Conservation (phyloP, 2,329 filamentous ascomycete species). For the Fusarium sp. region DNA sequence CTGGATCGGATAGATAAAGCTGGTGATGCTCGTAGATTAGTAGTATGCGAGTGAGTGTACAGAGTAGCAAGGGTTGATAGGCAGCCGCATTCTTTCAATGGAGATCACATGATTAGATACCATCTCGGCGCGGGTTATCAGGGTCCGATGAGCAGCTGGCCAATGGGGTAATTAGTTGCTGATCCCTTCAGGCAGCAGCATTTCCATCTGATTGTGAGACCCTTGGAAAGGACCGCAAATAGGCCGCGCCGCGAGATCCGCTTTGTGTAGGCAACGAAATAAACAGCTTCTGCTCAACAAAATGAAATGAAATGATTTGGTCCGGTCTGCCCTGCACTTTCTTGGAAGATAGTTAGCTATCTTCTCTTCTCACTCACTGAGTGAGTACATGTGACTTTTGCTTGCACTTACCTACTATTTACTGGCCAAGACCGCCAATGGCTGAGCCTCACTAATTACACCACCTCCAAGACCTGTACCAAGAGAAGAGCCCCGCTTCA, state of each 20-base stretch:
- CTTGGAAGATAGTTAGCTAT: neutral
- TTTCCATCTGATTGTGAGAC: conserved; percentile 31
- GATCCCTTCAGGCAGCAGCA: conserved; percentile 43
- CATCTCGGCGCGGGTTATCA: neutral
- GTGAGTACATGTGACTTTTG: conserved; percentile 6
- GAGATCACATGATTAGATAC: conserved; percentile 1
- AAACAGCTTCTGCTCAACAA: conserved; percentile 35
- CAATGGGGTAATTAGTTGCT: conserved; percentile 4
- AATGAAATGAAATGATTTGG: conserved; percentile 27
- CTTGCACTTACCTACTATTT: neutral
- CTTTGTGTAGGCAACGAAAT: conserved; percentile 45
- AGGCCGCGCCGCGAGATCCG: conserved; percentile 41
- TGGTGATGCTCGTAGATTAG: neutral
- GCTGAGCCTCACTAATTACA: conserved; percentile 28
- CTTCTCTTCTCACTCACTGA: neutral
- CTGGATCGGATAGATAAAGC: conserved; percentile 8
- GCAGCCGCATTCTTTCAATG: conserved; percentile 15
- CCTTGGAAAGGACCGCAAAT: conserved; percentile 39
- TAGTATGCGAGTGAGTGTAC: neutral
- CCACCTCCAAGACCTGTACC: neutral
- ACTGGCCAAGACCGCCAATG: conserved; percentile 9
- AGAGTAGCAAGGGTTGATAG: conserved; percentile 17
- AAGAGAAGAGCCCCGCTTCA: conserved; percentile 30
- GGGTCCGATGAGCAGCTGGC: neutral
- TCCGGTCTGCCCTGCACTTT: neutral